Conservation (phyloP, 768 basidiomycete genomes). For the Strobilomyces confusus region DNA sequence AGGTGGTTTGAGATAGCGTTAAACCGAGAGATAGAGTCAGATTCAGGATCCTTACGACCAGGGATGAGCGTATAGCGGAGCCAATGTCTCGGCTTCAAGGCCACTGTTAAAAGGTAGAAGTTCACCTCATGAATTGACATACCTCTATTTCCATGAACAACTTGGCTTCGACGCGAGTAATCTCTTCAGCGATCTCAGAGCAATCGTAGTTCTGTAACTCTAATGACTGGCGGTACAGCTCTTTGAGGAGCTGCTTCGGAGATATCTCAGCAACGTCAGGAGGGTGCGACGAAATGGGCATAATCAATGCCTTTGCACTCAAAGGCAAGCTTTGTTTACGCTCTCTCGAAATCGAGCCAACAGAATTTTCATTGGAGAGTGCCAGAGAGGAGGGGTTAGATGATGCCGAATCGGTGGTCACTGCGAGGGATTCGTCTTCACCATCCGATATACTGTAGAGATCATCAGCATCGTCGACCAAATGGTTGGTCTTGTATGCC, state of each 20-base stretch:
- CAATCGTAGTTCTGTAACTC: constrained; percentile 56
- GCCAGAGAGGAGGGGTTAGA: constrained; percentile 21
- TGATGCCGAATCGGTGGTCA: constrained; percentile 32
- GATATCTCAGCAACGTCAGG: constrained; percentile 38
- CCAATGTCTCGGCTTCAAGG: constrained; percentile 78
- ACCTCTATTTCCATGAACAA: constrained; percentile 79
- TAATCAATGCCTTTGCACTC: constrained; percentile 40
- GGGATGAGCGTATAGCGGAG: constrained; percentile 71
- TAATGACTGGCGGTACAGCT: constrained; percentile 54
- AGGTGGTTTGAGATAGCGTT: constrained; percentile 79
- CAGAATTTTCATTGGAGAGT: constrained; percentile 21
- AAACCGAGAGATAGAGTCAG: constrained; percentile 69
- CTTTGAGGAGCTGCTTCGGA: constrained; percentile 58
- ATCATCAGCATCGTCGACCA: constrained; percentile 61
- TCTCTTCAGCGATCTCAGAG: constrained; percentile 76
- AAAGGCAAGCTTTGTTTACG: constrained; percentile 69
- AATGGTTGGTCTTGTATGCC: constrained; percentile 64
- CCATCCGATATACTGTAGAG: constrained; percentile 51
- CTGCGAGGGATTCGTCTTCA: constrained; percentile 39
- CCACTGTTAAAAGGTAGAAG: not conserved
- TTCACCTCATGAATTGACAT: constrained; percentile 14
- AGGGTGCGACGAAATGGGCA: constrained; percentile 28
- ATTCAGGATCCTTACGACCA: constrained; percentile 59
- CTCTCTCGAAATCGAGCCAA: constrained; percentile 41
- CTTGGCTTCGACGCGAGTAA: constrained; percentile 68